Percentiles rank a stretch among this genome's conserved stretches.
Evolutionary conservation across 2,329 filamentous ascomycete genomes (phyloP).

Genomic region (Ceratocystis alfenasii): DNA sequence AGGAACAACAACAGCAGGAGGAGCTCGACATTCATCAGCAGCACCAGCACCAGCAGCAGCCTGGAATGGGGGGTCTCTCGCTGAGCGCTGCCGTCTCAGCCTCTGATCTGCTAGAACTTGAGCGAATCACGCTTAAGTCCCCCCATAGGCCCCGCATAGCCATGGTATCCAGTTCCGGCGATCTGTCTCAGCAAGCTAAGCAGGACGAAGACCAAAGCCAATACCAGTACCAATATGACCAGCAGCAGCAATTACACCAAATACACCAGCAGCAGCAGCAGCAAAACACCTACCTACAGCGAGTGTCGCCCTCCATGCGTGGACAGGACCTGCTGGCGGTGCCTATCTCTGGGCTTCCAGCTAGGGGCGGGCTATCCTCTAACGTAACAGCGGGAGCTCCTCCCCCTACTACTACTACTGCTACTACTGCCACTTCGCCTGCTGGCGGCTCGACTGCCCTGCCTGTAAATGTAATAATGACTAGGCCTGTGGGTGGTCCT

Average conservation of each 20-base stretch:
- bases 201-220: not conserved
- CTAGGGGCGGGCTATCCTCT: no score
- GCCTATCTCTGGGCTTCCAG: not conserved
- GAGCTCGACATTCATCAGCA: not conserved
- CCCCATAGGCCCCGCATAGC: slow-evolving; percentile 16
- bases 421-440: not conserved
- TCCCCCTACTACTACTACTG: not conserved
- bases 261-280: not conserved
- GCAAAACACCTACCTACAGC: not conserved
- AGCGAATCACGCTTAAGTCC: slow-evolving; percentile 16
- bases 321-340: not conserved
- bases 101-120: slow-evolving; percentile 16
- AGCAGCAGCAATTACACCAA: not conserved
- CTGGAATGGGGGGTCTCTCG: not conserved
- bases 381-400: not conserved
- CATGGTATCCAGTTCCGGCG: not conserved
- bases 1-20: not conserved
- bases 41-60: not conserved
- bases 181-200: slow-evolving; percentile 9
- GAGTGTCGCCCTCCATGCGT: not conserved
- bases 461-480: not conserved
- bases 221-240: not conserved
- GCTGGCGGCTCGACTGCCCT: not conserved
- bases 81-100: slow-evolving; percentile 7
- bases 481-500: not conserved